Percentiles rank a stretch among this genome's conserved stretches.
Conservation (phyloP, 176 grass and related monocot genomes). For the Otatea glauca region DNA sequence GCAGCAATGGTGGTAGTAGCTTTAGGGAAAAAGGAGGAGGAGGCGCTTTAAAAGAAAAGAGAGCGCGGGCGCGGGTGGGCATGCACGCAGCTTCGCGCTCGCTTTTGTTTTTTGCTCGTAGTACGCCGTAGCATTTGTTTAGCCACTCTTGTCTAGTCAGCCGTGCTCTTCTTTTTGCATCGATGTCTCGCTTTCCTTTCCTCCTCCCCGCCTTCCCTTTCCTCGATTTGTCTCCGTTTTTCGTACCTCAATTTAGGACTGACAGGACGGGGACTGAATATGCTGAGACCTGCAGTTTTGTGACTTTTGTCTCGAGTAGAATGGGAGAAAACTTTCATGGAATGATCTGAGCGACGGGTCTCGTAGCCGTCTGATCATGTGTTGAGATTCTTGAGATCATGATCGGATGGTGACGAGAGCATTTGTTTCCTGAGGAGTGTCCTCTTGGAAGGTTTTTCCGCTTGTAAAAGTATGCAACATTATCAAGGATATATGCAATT, state of each 20-base stretch:
- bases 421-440: too few relatives aligned
- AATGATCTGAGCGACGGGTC: not conserved
- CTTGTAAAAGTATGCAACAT: not conserved
- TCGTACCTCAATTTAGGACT: constrained; percentile 5
- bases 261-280: not conserved
- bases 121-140: not conserved
- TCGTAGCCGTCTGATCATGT: not conserved
- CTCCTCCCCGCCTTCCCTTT: constrained; percentile 29
- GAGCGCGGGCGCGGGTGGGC: constrained; percentile 26
- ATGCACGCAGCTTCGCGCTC: not conserved
- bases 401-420: too few relatives aligned
- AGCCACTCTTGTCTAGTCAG: not conserved
- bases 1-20: not conserved
- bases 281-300: not conserved
- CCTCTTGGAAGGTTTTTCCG: too few relatives aligned
- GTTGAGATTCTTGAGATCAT: not conserved
- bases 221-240: constrained; percentile 25
- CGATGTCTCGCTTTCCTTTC: constrained; percentile 51
- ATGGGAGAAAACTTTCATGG: not conserved
- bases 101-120: constrained; percentile 37
- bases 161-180: not conserved
- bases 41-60: constrained; percentile 60
- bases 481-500: not conserved
- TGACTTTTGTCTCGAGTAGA: not conserved
- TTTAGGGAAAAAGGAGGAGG: not conserved